phyloP scores from a whole-genome alignment of 768 basidiomycete species.

The Tulasnella sp. region DNA sequence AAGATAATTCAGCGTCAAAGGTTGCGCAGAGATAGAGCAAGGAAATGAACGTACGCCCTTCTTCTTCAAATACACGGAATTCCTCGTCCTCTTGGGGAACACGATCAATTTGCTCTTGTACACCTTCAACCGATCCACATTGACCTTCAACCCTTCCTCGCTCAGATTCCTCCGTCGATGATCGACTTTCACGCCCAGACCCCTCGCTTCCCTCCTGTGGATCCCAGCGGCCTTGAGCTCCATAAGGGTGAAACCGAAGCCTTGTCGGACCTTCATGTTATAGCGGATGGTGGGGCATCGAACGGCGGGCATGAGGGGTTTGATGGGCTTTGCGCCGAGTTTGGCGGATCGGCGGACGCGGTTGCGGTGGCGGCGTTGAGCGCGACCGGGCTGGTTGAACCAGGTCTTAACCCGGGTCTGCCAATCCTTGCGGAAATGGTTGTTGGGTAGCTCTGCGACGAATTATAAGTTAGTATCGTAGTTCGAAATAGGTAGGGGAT shows the following conservation, averaged over 20 bases:
- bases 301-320: conserved; percentile 91
- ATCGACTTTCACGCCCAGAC: conserved; percentile 91
- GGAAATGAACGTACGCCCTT: not conserved
- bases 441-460: conserved; percentile 62
- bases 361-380: conserved; percentile 86
- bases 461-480: not conserved
- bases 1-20: not conserved
- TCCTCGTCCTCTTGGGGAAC: conserved; percentile 92
- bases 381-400: conserved; percentile 99
- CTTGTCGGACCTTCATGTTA: conserved; percentile 95
- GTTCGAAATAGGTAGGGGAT: too few relatives aligned
- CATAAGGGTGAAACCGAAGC: conserved; percentile 87
- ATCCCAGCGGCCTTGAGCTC: conserved; percentile 97
- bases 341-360: conserved; percentile 84
- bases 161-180: conserved; percentile 93
- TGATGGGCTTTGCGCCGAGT: conserved; percentile 85
- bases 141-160: conserved; percentile 92
- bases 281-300: conserved; percentile 94
- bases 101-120: conserved; percentile 91
- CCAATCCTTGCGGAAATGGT: conserved; percentile 99
- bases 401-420: conserved; percentile 91
- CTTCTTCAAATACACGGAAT: conserved; percentile 62
- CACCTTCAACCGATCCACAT: conserved; percentile 85
- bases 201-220: conserved; percentile 83
- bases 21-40: not conserved